A percentile compares a stretch with the other conserved stretches of the same genome.
Conservation (phyloP, 2,329 filamentous ascomycete genomes). For the Conoideocrella luteorostrata region DNA sequence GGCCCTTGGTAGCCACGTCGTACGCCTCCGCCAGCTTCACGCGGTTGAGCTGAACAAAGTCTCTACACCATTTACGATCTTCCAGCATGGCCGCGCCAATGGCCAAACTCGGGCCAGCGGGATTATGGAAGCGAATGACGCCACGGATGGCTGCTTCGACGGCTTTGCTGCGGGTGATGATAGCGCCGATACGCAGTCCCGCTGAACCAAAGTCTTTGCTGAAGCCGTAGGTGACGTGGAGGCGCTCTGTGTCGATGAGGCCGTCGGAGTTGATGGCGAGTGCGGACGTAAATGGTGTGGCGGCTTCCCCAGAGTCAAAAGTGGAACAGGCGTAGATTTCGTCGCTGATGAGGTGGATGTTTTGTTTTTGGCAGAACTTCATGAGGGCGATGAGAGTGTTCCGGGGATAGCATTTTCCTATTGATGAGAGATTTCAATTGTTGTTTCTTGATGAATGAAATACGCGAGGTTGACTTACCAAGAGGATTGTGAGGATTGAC, state of each 20-base stretch:
- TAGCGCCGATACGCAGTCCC: conserved; percentile 42
- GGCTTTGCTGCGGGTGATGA: conserved; percentile 33
- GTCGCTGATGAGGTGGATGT: conserved; percentile 49
- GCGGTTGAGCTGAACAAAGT: conserved; percentile 36
- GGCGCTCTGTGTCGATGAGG: conserved; percentile 38
- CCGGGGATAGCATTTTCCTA: conserved; percentile 37
- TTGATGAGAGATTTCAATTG: not conserved
- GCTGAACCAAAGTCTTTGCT: conserved; percentile 47
- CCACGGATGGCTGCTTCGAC: conserved; percentile 29
- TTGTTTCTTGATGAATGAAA: not conserved
- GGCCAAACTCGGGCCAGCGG: conserved; percentile 37
- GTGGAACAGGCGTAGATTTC: conserved; percentile 52
- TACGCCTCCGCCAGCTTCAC: conserved; percentile 34
- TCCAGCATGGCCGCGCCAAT: conserved; percentile 39
- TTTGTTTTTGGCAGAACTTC: conserved; percentile 41
- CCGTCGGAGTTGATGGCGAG: conserved; percentile 37
- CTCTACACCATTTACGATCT: conserved; percentile 36
- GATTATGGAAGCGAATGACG: conserved; percentile 39
- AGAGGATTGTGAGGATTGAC: conserved; percentile 49
- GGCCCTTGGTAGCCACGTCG: conserved; percentile 26
- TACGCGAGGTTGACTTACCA: conserved; percentile 23
- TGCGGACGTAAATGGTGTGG: conserved; percentile 38
- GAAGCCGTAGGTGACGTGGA: conserved; percentile 44
- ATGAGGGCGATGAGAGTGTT: conserved; percentile 37
- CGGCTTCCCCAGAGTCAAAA: conserved; percentile 30